These are phyloP conservation scores for Panaeolus papilionaceus DNA, from an alignment of 768 basidiomycete species.

Conservation along the genomic window DNA sequence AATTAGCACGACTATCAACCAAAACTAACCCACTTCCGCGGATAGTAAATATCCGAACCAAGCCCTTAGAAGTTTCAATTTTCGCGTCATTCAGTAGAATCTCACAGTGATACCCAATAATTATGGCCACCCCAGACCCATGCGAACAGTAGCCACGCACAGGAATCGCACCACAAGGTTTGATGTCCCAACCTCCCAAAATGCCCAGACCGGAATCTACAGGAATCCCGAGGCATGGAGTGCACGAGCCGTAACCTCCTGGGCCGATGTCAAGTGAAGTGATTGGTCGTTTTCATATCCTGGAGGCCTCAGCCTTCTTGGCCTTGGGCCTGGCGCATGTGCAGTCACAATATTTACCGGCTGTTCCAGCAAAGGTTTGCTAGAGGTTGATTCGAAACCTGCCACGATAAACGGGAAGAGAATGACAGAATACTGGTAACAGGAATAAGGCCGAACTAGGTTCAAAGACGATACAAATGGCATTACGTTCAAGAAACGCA, in stretches of 20 bases:
- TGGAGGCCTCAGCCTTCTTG: constrained; percentile 37
- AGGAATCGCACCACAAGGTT: too few species aligned
- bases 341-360: constrained; percentile 42
- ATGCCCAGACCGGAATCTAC: too few species aligned
- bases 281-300: constrained; percentile 26
- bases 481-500: constrained; percentile 20
- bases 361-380: constrained; percentile 33
- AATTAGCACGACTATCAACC: constrained; percentile 16
- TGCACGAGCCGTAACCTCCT: too few species aligned
- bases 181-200: too few species aligned
- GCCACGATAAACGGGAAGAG: constrained; percentile 42
- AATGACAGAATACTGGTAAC: constrained; percentile 42
- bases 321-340: constrained; percentile 34
- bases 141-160: too few species aligned
- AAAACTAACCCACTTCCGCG: constrained; percentile 22
- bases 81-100: too few species aligned
- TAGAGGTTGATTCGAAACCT: constrained; percentile 33
- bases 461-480: background rate
- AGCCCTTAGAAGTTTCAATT: too few species aligned
- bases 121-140: too few species aligned
- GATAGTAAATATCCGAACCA: constrained; percentile 27
- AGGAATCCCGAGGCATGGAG: too few species aligned
- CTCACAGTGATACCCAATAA: too few species aligned
- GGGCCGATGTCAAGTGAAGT: background rate
- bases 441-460: constrained; percentile 1